Evolutionary conservation across 2,329 filamentous ascomycete species (phyloP), one percentile per base, ranked within the genome.

Genomic region (Clonostachys byssicola): DNA sequence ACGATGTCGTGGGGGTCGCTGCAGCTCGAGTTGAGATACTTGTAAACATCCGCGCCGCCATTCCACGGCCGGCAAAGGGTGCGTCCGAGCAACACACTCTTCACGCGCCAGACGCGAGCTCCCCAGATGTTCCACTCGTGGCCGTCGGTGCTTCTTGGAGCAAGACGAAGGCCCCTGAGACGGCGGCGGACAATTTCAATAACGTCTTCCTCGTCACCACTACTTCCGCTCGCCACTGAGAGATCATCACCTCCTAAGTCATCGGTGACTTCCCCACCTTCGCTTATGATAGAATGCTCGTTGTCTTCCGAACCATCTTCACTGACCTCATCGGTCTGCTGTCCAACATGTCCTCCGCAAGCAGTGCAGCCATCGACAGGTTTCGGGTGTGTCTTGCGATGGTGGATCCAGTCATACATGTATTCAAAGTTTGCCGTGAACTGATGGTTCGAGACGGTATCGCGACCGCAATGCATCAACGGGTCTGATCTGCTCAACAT

Each of bases 401-500:
- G 8, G n/a, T 18, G 7, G 14, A 42, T 20, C 40, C 40, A 42
- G 13, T 23, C 8, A 20, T 42, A 42, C 3, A 42, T 13, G n/a
- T 42, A 17, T 6, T 17, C 13, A 20, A 42, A 9, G 40, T 42
- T n/a, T 20, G 6, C 13, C 6, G 14, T 18, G 14, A 42, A 17
- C 14, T 14, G 14, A 4, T 5, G 18, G 40, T 42, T 42, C 9
- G 40, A 42, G 14, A 42, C 20, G 7, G 20, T 12, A 20, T 16
- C 14, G 14, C 40, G 40, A 14, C 40, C 40, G 17, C 40, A 42
- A 14, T 42, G 5, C 8, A 42, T 12, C n/a, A 17, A 14, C 9
- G 40, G 40, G n/a, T 42, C 40, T 13, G 13, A 8, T 20, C 20
- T 42, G 40, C 18, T 42, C 4, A 62, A 42, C 10, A 54, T 55